Conservation (phyloP, 1,284 basidiomycete species). For the Rhodotorula sp. region DNA sequence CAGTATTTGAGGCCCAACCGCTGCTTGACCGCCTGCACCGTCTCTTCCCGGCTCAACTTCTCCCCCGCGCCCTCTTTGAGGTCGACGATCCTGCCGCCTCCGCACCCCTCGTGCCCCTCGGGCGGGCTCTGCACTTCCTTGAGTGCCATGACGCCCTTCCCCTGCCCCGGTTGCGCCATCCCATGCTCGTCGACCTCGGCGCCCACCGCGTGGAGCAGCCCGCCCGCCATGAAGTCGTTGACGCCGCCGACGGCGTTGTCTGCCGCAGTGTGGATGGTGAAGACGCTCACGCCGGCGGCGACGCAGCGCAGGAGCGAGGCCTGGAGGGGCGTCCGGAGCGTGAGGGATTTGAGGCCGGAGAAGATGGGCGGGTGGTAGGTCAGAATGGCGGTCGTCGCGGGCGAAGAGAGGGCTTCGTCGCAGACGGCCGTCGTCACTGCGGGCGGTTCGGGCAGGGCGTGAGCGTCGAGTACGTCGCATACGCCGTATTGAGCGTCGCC, state of each 20-base stretch:
- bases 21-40: conserved; percentile 32
- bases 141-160: conserved; percentile 18
- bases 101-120: conserved; percentile 34
- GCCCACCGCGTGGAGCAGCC: conserved; percentile 6
- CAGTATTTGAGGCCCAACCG: conserved; percentile 27
- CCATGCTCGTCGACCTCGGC: neutral
- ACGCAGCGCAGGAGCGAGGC: conserved; percentile 29
- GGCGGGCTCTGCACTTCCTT: conserved; percentile 17
- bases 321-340: conserved; percentile 27
- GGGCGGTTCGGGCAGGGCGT: rapidly evolving
- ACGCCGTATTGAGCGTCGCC: neutral
- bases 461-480: neutral
- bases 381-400: conserved; percentile 28
- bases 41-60: conserved; percentile 9
- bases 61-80: conserved; percentile 10
- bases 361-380: conserved; percentile 45
- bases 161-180: conserved; percentile 11
- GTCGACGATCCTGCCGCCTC: conserved; percentile 33
- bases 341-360: conserved; percentile 37
- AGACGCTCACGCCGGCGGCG: conserved; percentile 29
- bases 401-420: conserved; percentile 25
- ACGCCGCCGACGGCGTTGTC: conserved; percentile 33
- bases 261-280: conserved; percentile 40
- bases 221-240: conserved; percentile 37
- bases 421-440: conserved; percentile 36